Evolutionary conservation across 805 yeast species (phyloP), one percentile per base, ranked within the genome.

Genomic region (Maudiozyma pseudohumilis): DNA sequence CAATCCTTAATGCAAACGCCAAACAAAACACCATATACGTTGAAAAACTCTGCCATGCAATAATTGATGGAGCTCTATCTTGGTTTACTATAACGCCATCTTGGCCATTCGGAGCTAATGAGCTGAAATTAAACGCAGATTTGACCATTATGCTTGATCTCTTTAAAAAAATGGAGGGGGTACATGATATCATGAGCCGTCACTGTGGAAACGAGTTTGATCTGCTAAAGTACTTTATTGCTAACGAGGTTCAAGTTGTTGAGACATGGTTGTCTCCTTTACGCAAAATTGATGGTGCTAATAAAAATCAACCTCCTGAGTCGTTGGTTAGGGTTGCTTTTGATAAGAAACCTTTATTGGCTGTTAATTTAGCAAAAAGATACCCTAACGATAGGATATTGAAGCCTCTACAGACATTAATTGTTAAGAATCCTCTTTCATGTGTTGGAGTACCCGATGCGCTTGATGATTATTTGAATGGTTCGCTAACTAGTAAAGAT

Each of bases 51-150:
- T 70, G 54, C 9, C 39, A 45, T 11, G 45, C 71, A 3, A 69
- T 87, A 12, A 55, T 82, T 18, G 75, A 73, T 39, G 86, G 85
- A 13, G 72, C 80, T 0, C 66, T 92, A 30, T 69, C 80, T 1
- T 88, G 97, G 96, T 92, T 86, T 54, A 67, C 66, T 18, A 68
- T 64, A 32, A 66, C 73, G 16, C 66, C 75, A 2, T 64, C 70
- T 3, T 80, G 80, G 64, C 96, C 97, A 12, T 87, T 70, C 62
- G 97, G 98, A 3, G 80, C 86, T 9, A 86, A 89, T 53, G 68
- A 73, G 31, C 59, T 84, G 44, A 77, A 77, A 53, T 75, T 78
- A 35, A 77, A 76, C 45, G 73, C 85, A 1, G 95, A 88, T 49
- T 68, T 72, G 48, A 64, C 68, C 4, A 59, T 79, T 35, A 63